Conservation (phyloP, 1,139 yeast species). For the Yamadazyma buinensis region DNA sequence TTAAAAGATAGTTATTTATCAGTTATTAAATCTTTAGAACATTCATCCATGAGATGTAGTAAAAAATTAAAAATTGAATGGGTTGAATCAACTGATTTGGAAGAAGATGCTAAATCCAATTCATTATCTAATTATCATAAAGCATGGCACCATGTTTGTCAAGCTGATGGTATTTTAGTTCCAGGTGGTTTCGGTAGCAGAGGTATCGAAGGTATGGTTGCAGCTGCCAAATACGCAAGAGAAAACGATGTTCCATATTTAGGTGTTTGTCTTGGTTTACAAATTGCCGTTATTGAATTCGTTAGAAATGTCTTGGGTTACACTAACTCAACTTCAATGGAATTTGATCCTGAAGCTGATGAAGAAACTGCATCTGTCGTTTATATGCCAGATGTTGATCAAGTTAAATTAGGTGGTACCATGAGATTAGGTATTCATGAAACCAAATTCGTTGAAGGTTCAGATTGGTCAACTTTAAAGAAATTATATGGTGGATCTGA, state of each 20-base stretch:
- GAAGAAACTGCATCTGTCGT: constrained; percentile 79
- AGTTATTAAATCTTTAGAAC: constrained; percentile 93
- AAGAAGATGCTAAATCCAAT: constrained; percentile 58
- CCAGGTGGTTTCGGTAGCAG: constrained; percentile 99
- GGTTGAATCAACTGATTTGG: constrained; percentile 94
- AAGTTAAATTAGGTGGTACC: constrained; percentile 95
- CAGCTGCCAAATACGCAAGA: constrained; percentile 97
- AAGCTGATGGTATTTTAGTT: constrained; percentile 94
- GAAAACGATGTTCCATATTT: constrained; percentile 89
- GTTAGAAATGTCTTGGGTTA: constrained; percentile 77
- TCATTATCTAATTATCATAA: constrained; percentile 81
- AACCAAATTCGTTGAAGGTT: constrained; percentile 69
- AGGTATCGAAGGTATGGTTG: constrained; percentile 97
- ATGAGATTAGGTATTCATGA: constrained; percentile 97
- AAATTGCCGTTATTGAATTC: constrained; percentile 93
- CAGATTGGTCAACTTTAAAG: constrained; percentile 72
- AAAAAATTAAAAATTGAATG: constrained; percentile 84
- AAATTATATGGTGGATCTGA: constrained; percentile 73
- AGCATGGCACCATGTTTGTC: constrained; percentile 93
- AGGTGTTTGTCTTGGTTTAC: constrained; percentile 97
- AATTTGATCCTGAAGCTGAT: constrained; percentile 62
- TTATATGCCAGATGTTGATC: constrained; percentile 98
- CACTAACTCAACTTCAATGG: constrained; percentile 74
- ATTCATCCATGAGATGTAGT: constrained; percentile 85
- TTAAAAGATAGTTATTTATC: constrained; percentile 93